Conservation (phyloP, 768 basidiomycete species). For the Amanita exitialis region DNA sequence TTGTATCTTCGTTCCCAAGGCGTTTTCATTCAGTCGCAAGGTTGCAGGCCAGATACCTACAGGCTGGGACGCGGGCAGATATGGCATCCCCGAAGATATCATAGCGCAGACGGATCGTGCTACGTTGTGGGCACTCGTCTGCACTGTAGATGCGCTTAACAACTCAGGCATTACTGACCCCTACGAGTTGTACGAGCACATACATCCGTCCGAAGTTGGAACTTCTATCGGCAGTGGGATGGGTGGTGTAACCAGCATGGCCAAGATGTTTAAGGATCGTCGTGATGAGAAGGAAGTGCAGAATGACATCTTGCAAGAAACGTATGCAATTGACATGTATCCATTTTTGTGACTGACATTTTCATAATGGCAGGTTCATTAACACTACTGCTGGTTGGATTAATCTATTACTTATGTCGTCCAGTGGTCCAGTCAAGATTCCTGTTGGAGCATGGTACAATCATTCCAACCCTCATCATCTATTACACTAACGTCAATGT, state of each 20-base stretch:
- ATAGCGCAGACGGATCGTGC: constrained; percentile 88
- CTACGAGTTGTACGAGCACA: constrained; percentile 93
- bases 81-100: constrained; percentile 96
- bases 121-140: constrained; percentile 91
- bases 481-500: constrained; percentile 6
- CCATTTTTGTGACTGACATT: constrained; percentile 6
- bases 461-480: not conserved
- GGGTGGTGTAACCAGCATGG: constrained; percentile 88
- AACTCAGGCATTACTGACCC: constrained; percentile 97
- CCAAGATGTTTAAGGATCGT: constrained; percentile 98
- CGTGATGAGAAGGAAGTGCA: constrained; percentile 97
- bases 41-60: constrained; percentile 97
- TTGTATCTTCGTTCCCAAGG: constrained; percentile 86
- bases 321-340: constrained; percentile 39
- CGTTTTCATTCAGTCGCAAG: constrained; percentile 87
- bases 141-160: constrained; percentile 91
- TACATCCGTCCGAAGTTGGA: constrained; percentile 96
- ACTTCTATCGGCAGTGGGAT: constrained; percentile 93
- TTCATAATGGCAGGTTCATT: constrained; percentile 63
- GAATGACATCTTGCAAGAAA: constrained; percentile 97
- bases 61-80: constrained; percentile 94
- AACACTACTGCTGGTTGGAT: constrained; percentile 99
- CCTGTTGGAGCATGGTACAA: constrained; percentile 95
- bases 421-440: constrained; percentile 97
- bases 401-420: constrained; percentile 89